Evolutionary conservation across 2,329 filamentous ascomycete species (phyloP).

Genomic region (Raffaelea albimanens): DNA sequence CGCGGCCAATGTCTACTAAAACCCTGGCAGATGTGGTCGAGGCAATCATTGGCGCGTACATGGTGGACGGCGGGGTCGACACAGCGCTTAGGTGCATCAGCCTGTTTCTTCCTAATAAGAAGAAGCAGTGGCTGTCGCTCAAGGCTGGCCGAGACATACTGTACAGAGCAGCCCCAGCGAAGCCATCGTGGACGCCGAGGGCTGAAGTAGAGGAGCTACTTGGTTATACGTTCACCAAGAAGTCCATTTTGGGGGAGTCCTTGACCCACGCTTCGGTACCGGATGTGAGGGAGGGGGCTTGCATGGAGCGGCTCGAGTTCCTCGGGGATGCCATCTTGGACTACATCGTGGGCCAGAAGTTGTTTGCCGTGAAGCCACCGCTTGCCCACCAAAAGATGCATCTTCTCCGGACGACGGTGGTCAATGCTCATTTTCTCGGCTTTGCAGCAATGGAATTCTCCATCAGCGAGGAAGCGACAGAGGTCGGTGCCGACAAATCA

Average conservation of each 20-base stretch:
- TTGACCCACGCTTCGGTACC: slow-evolving; percentile 64
- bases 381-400: slow-evolving; percentile 57
- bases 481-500: slow-evolving; percentile 1
- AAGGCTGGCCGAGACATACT: slow-evolving; percentile 31
- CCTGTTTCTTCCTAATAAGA: slow-evolving; percentile 52
- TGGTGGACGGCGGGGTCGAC: slow-evolving; percentile 54
- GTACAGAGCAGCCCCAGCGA: slow-evolving; percentile 26
- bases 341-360: slow-evolving; percentile 50
- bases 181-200: slow-evolving; percentile 31
- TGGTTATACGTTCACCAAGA: slow-evolving; percentile 62
- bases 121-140: slow-evolving; percentile 41
- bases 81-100: slow-evolving; percentile 56
- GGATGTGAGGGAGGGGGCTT: slow-evolving; percentile 34
- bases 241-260: slow-evolving; percentile 63
- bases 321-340: slow-evolving; percentile 82
- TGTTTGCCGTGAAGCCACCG: slow-evolving; percentile 19
- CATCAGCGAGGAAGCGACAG: slow-evolving; percentile 14
- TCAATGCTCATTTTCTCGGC: slow-evolving; percentile 71
- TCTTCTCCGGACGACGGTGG: slow-evolving; percentile 61
- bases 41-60: slow-evolving; percentile 69
- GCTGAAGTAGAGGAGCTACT: slow-evolving; percentile 55
- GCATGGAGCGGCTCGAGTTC: slow-evolving; percentile 72
- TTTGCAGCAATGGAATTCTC: slow-evolving; percentile 59
- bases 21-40: slow-evolving; percentile 82
- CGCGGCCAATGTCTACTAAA: slow-evolving; percentile 57